phyloP scores from a whole-genome alignment of 441 rosid genomes.

The Breynia disticha region DNA sequence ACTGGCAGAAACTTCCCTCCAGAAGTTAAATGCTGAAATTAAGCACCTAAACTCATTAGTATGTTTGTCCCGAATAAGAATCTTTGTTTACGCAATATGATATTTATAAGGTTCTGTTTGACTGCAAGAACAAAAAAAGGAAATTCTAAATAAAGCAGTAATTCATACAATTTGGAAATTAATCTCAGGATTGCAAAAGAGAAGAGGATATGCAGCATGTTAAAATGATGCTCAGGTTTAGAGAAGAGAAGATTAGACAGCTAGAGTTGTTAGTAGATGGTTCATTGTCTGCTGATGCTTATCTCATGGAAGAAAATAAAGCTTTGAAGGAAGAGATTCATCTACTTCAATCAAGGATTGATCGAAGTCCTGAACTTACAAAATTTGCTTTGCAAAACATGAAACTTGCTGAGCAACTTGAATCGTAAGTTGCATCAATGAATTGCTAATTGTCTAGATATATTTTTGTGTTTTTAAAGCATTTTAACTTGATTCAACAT shows the following conservation, averaged over 20 bases:
- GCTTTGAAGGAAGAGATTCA: slow-evolving; percentile 58
- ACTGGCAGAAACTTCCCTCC: slow-evolving; percentile 41
- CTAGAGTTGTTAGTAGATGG: slow-evolving; percentile 42
- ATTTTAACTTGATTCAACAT: slow-evolving; percentile 4
- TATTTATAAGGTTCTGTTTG: background rate
- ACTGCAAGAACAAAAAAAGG: slow-evolving; percentile 5
- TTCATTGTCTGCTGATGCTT: slow-evolving; percentile 39
- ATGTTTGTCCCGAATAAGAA: slow-evolving; percentile 21
- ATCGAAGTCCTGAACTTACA: slow-evolving; percentile 48
- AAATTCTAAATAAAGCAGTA: slow-evolving; percentile 7
- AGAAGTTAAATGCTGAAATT: slow-evolving; percentile 51
- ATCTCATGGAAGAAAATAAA: slow-evolving; percentile 54
- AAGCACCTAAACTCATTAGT: slow-evolving; percentile 49
- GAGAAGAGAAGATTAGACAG: slow-evolving; percentile 53
- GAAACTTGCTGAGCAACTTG: slow-evolving; percentile 59
- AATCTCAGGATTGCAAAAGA: slow-evolving; percentile 45
- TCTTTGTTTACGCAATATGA: slow-evolving; percentile 1
- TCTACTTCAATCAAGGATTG: slow-evolving; percentile 48
- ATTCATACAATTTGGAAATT: slow-evolving; percentile 17
- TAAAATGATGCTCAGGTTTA: slow-evolving; percentile 46
- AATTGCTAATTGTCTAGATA: slow-evolving; percentile 13
- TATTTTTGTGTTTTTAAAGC: background rate
- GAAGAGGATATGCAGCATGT: slow-evolving; percentile 57
- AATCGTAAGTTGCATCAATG: slow-evolving; percentile 35
- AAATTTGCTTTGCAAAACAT: slow-evolving; percentile 53